Evolutionary conservation across 2,329 filamentous ascomycete genomes (phyloP).

Genomic region (Stemphylium vesicarium): DNA sequence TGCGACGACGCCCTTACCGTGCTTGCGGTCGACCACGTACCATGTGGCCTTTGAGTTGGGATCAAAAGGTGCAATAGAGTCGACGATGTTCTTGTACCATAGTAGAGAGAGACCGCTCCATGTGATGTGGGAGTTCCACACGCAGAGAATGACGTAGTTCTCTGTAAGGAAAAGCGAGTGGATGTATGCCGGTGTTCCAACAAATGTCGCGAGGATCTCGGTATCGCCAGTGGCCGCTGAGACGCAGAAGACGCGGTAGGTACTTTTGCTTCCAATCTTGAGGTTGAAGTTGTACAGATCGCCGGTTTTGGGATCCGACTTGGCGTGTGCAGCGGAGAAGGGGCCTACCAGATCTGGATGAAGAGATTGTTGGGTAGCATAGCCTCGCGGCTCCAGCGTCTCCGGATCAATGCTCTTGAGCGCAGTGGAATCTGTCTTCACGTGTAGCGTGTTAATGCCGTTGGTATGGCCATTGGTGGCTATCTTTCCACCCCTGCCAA

Average conservation of each 20-base stretch:
- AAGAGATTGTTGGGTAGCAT: conserved; percentile 65
- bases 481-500: conserved; percentile 19
- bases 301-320: conserved; percentile 73
- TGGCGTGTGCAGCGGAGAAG: conserved; percentile 73
- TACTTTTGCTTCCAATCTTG: conserved; percentile 61
- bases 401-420: conserved; percentile 70
- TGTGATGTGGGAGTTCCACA: conserved; percentile 70
- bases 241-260: conserved; percentile 73
- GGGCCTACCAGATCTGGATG: conserved; percentile 73
- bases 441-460: conserved; percentile 61
- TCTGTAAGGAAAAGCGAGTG: conserved; percentile 80
- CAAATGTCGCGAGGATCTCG: conserved; percentile 72
- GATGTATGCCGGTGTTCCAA: conserved; percentile 70
- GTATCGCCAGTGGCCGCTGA: conserved; percentile 69
- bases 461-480: conserved; percentile 37
- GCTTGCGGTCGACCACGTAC: conserved; percentile 74
- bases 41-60: conserved; percentile 64
- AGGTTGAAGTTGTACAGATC: conserved; percentile 85
- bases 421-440: conserved; percentile 63
- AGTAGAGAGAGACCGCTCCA: conserved; percentile 65
- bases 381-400: conserved; percentile 74
- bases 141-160: conserved; percentile 73
- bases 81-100: conserved; percentile 71
- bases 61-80: conserved; percentile 71
- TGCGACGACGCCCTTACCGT: conserved; percentile 69